Evolutionary conservation across 1,139 yeast genomes (phyloP), one percentile per base, ranked within the genome.

Genomic region (Taphrina populina): DNA sequence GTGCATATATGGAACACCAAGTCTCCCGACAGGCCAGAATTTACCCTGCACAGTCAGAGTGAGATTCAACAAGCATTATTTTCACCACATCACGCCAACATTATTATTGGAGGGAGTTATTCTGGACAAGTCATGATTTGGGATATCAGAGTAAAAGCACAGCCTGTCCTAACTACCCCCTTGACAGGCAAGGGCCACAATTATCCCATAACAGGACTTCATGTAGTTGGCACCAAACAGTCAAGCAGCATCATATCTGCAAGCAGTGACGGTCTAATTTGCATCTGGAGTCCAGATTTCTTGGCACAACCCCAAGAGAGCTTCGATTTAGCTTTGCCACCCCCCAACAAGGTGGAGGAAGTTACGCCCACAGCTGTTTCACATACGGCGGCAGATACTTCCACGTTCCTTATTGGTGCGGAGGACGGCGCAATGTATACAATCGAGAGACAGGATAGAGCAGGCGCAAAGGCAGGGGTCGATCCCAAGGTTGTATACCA

Each of bases 381-480:
- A 0, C 62, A 69, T 17, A 60, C 69, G 2, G 62, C 67, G 2
- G 61, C 67, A 13, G 75, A 72, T 49, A 66, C 68, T 13, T 66
- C 76, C 23, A 67, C 67, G 35, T 64, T 77, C n/a, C 61, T 77
- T 7, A 66, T 76, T 6, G 78, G 79, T 1, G 66, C 79, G 15
- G 77, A 75, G 58, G 75, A 73, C 57, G 83, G 84, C 0, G 63
- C 65, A n/a, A 67, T 79, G 26, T 75, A 75, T 62, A 72, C 71
- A 37, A 68, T 80, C 21, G 64, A 70, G 60, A 61, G 74, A 61
- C 63, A 70, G 62, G 70, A 70, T 63, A 69, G 65, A 45, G 70
- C 69, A 33, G 70, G 69, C 23, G 44, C 69, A 33, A 62, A 65
- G 19, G 70, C 74, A 35, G 67, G 72, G 10, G 55, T 72, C 29